phyloP scores from a whole-genome alignment of 352 stramenopile genomes.

The Pythium phragmitis region DNA sequence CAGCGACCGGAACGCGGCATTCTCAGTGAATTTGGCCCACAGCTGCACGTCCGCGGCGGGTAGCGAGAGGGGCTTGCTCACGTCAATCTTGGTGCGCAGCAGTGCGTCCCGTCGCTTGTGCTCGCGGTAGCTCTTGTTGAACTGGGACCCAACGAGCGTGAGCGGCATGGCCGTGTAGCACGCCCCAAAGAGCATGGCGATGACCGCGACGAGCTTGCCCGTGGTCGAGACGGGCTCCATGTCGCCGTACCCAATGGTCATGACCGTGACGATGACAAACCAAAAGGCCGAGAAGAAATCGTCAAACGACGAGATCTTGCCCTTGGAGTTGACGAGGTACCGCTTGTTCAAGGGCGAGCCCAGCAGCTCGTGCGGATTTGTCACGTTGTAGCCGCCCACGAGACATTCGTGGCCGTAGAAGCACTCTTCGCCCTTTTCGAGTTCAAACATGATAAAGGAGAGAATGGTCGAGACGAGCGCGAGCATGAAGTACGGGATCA shows the following conservation, averaged over 20 bases:
- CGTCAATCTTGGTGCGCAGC: conserved; percentile 67
- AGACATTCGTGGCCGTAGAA: conserved; percentile 72
- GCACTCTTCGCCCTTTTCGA: conserved; percentile 76
- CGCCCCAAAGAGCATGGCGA: conserved; percentile 80
- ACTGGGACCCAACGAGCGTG: conserved; percentile 76
- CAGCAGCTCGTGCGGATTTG: conserved; percentile 44
- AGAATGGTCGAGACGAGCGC: conserved; percentile 72
- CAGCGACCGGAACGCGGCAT: conserved; percentile 50
- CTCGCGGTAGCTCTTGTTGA: conserved; percentile 81
- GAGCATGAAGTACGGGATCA: conserved; percentile 82
- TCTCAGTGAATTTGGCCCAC: conserved; percentile 53
- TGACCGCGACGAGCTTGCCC: conserved; percentile 68
- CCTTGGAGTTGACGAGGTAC: conserved; percentile 70
- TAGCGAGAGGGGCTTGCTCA: conserved; percentile 62
- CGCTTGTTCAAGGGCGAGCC: conserved; percentile 61
- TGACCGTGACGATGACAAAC: conserved; percentile 82
- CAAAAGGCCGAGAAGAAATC: conserved; percentile 84
- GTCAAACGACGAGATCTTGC: conserved; percentile 66
- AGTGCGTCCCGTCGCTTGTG: conserved; percentile 74
- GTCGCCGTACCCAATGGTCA: conserved; percentile 73
- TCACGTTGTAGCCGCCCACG: conserved; percentile 58
- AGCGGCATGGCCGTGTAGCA: conserved; percentile 84
- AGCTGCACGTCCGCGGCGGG: conserved; percentile 36
- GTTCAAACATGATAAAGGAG: conserved; percentile 77
- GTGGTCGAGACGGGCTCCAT: conserved; percentile 68